These are phyloP conservation scores for Pythium rishiriense DNA, from an alignment of 352 stramenopile species.

Conservation along the genomic window DNA sequence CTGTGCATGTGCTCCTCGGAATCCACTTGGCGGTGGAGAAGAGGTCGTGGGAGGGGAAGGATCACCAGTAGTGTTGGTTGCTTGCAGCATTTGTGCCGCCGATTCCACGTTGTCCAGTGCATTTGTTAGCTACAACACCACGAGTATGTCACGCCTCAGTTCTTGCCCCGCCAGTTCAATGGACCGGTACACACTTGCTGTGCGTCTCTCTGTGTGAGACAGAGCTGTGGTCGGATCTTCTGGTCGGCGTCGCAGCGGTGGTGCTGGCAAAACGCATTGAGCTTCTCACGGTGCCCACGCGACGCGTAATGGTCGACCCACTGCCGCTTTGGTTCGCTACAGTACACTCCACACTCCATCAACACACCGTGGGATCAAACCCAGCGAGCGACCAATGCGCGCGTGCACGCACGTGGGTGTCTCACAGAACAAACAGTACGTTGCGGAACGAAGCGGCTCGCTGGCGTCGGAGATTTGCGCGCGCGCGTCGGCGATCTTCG, in stretches of 20 bases:
- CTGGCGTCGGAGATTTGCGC: neutral
- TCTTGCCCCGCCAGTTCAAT: too few species aligned
- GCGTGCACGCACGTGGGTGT: conserved; percentile 19
- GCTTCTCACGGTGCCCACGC: conserved; percentile 32
- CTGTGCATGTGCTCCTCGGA: conserved; percentile 14
- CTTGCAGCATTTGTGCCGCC: neutral
- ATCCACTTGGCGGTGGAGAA: neutral
- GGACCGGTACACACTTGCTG: conserved; percentile 27
- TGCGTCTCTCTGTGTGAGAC: conserved; percentile 26
- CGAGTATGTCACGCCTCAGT: too few species aligned
- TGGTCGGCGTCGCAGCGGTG: conserved; percentile 57
- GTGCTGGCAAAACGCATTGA: conserved; percentile 54
- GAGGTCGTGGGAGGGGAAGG: neutral
- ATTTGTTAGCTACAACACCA: neutral
- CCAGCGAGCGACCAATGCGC: neutral
- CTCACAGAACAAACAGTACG: conserved; percentile 44
- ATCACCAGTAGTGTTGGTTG: too few species aligned
- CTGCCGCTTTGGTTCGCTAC: conserved; percentile 10
- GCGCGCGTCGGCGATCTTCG: conserved; percentile 25
- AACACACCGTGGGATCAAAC: neutral
- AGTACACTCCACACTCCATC: neutral
- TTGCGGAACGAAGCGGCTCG: neutral
- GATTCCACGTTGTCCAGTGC: neutral
- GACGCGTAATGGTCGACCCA: conserved; percentile 47
- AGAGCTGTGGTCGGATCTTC: conserved; percentile 38